Conservation (phyloP, 2,329 filamentous ascomycete species). For the Delphinella strobiligena region DNA sequence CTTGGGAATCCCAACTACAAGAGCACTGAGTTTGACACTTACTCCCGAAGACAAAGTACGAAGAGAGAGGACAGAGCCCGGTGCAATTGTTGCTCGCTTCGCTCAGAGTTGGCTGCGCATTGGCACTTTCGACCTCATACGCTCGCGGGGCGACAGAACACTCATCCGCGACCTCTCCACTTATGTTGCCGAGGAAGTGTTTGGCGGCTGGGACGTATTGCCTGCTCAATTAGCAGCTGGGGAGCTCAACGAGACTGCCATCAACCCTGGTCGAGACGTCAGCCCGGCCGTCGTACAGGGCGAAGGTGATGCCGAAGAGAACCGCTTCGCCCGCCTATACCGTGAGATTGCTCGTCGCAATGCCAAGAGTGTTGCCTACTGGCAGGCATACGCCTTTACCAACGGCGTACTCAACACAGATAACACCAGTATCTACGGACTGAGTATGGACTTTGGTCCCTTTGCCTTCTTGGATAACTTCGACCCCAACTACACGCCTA, state of each 20-base stretch:
- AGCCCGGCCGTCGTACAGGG: conserved; percentile 51
- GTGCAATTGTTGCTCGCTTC: conserved; percentile 84
- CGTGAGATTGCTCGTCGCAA: conserved; percentile 79
- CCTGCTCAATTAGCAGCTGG: conserved; percentile 44
- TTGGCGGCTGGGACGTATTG: conserved; percentile 75
- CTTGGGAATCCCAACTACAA: conserved; percentile 71
- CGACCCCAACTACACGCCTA: conserved; percentile 87
- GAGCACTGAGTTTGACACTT: conserved; percentile 72
- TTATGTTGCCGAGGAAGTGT: conserved; percentile 79
- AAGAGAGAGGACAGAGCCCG: conserved; percentile 74
- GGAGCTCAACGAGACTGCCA: conserved; percentile 36
- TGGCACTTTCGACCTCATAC: conserved; percentile 90
- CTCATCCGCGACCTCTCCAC: conserved; percentile 63
- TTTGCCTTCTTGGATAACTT: conserved; percentile 98
- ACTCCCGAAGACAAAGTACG: conserved; percentile 60
- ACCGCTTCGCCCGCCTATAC: conserved; percentile 77
- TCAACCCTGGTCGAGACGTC: conserved; percentile 25
- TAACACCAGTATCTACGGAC: conserved; percentile 81
- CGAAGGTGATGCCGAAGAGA: conserved; percentile 54
- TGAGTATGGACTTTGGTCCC: conserved; percentile 89
- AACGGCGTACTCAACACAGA: conserved; percentile 97
- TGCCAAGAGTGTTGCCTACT: conserved; percentile 75
- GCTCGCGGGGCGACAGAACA: conserved; percentile 65
- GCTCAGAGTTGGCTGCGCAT: conserved; percentile 85
- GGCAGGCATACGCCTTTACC: conserved; percentile 99